Conservation (phyloP, 768 basidiomycete species). For the Bullera alba region DNA sequence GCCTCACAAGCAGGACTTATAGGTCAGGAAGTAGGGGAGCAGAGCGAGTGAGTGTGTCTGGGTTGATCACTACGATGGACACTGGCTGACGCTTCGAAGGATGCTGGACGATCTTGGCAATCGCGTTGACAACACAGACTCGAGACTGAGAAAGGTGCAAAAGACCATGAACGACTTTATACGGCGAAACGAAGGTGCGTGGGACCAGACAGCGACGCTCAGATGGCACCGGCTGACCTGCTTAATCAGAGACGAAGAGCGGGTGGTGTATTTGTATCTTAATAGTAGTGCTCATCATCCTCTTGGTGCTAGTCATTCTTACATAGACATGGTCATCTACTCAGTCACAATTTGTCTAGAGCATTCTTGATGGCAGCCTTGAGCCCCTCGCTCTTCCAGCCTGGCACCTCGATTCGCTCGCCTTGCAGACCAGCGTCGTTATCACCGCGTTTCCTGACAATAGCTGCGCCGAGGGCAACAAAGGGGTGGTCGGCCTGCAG, state of each 20-base stretch:
- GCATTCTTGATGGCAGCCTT: neutral
- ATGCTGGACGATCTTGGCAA: slow-evolving; percentile 70
- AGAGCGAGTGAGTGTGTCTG: slow-evolving; percentile 69
- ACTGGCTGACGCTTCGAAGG: slow-evolving; percentile 48
- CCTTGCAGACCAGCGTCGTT: neutral
- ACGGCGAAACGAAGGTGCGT: slow-evolving; percentile 69
- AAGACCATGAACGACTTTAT: slow-evolving; percentile 69
- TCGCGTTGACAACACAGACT: slow-evolving; percentile 65
- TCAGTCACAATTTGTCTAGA: neutral
- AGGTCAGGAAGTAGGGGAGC: slow-evolving; percentile 84
- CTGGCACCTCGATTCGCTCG: neutral
- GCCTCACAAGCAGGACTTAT: slow-evolving; percentile 89
- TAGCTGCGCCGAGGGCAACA: neutral
- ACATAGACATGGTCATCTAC: slow-evolving; percentile 49
- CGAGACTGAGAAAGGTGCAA: slow-evolving; percentile 61
- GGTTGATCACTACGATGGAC: neutral
- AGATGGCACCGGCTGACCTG: neutral
- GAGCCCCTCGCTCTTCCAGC: neutral
- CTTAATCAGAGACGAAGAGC: slow-evolving; percentile 64
- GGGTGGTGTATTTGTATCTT: slow-evolving; percentile 85
- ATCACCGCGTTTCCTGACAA: neutral
- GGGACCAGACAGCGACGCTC: neutral
- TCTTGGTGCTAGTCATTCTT: slow-evolving; percentile 74
- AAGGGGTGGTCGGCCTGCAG: neutral
- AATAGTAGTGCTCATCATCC: slow-evolving; percentile 62